A percentile compares a stretch with the other conserved stretches of the same genome.
Conservation (phyloP, 352 stramenopile genomes). For the Pythium insidiosum region DNA sequence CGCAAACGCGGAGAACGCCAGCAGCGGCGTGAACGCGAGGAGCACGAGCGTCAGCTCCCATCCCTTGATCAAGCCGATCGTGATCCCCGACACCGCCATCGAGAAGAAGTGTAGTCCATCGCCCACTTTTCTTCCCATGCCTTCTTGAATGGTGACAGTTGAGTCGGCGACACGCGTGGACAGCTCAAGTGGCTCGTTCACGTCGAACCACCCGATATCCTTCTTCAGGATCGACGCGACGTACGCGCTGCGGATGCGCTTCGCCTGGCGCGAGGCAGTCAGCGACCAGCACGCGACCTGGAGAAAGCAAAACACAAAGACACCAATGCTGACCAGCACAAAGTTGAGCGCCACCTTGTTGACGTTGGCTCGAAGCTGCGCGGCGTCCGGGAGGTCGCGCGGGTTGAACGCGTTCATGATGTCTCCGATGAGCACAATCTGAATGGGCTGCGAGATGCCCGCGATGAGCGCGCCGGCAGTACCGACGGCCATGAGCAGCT, state of each 20-base stretch:
- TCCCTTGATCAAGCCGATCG: slow-evolving; percentile 28
- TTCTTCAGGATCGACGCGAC: too few relatives aligned
- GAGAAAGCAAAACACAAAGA: slow-evolving; percentile 37
- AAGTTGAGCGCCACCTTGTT: slow-evolving; percentile 44
- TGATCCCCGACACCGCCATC: slow-evolving; percentile 32
- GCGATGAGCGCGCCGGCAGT: slow-evolving; percentile 27
- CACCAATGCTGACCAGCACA: slow-evolving; percentile 36
- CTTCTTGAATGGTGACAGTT: too few relatives aligned
- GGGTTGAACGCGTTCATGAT: slow-evolving; percentile 71
- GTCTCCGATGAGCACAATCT: slow-evolving; percentile 68
- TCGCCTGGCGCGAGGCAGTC: slow-evolving; percentile 23
- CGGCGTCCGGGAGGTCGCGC: slow-evolving; percentile 1
- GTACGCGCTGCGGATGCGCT: slow-evolving; percentile 20
- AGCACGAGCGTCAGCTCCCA: slow-evolving; percentile 42
- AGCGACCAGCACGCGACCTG: slow-evolving; percentile 59
- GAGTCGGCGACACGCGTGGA: slow-evolving; percentile 22
- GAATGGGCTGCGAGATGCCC: slow-evolving; percentile 47
- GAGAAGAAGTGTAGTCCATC: slow-evolving; percentile 24
- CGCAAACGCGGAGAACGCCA: slow-evolving; percentile 16
- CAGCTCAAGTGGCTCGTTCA: slow-evolving; percentile 20
- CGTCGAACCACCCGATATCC: too few relatives aligned
- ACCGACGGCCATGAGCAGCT: slow-evolving; percentile 46
- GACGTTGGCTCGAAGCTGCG: slow-evolving; percentile 25
- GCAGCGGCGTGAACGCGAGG: slow-evolving; percentile 24
- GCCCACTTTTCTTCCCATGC: slow-evolving; percentile 24